Conservation (phyloP, 2,329 filamentous ascomycete genomes). For the Metarhizium guizhouense region DNA sequence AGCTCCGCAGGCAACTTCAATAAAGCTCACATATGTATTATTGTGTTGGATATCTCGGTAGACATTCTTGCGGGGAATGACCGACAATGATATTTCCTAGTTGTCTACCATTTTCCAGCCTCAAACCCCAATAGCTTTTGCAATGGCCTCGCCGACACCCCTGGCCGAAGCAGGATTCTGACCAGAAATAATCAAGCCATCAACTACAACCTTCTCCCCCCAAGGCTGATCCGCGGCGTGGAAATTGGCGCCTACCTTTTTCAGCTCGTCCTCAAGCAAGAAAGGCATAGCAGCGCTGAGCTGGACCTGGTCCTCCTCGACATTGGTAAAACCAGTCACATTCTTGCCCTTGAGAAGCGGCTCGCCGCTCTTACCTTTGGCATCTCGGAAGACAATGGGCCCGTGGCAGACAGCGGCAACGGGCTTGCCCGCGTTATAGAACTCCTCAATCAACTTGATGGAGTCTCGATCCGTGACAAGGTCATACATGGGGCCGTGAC, state of each 20-base stretch:
- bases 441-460: slow-evolving; percentile 52
- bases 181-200: slow-evolving; percentile 45
- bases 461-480: slow-evolving; percentile 48
- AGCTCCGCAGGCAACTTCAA: no score
- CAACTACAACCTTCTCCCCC: slow-evolving; percentile 39
- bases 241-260: slow-evolving; percentile 43
- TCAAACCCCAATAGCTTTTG: slow-evolving; percentile 31
- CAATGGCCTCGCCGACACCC: slow-evolving; percentile 41
- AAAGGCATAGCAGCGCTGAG: slow-evolving; percentile 48
- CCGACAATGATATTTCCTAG: no score
- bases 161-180: slow-evolving; percentile 48
- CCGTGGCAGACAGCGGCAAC: slow-evolving; percentile 63
- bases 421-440: slow-evolving; percentile 51
- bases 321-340: slow-evolving; percentile 55
- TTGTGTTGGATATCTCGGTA: no score
- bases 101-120: background rate
- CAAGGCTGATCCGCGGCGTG: slow-evolving; percentile 44
- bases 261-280: slow-evolving; percentile 46
- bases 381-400: slow-evolving; percentile 52
- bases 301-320: slow-evolving; percentile 39
- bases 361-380: slow-evolving; percentile 39
- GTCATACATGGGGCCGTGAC: slow-evolving; percentile 60
- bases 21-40: no score
- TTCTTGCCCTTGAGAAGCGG: slow-evolving; percentile 45
- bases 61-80: no score